phyloP scores from a whole-genome alignment of 768 basidiomycete species.

The Daedalea quercina region DNA sequence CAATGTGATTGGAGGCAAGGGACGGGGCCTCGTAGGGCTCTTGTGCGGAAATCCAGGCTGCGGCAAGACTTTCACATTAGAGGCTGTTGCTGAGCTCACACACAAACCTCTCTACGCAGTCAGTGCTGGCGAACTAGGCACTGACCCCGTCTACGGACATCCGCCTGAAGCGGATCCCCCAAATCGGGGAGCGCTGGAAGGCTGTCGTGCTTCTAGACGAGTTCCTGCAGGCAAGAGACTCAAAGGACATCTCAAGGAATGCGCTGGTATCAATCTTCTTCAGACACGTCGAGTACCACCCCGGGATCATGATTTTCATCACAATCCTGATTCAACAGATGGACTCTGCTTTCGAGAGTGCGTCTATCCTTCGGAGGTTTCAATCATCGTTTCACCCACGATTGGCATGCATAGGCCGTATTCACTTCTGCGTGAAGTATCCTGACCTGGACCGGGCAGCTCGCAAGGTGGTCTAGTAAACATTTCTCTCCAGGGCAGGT shows the following conservation, averaged over 20 bases:
- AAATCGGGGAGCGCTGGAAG: slow-evolving; percentile 27
- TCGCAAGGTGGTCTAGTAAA: slow-evolving; percentile 24
- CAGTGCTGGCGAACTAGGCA: slow-evolving; percentile 29
- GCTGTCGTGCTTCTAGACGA: slow-evolving; percentile 32
- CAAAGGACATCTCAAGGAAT: slow-evolving; percentile 22
- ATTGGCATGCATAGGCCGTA: slow-evolving; percentile 19
- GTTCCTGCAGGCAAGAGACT: slow-evolving; percentile 23
- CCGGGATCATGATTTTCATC: slow-evolving; percentile 31
- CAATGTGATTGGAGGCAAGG: slow-evolving; percentile 32
- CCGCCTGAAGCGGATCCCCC: slow-evolving; percentile 16
- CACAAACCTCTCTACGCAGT: slow-evolving; percentile 24
- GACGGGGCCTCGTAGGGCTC: slow-evolving; percentile 28
- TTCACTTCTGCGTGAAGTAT: slow-evolving; percentile 29
- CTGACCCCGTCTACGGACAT: slow-evolving; percentile 19
- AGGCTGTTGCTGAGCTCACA: slow-evolving; percentile 24
- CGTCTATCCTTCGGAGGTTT: neutral
- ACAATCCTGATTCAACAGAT: slow-evolving; percentile 25
- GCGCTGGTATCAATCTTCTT: slow-evolving; percentile 31
- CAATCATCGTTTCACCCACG: neutral
- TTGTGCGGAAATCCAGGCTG: slow-evolving; percentile 29
- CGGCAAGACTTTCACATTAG: slow-evolving; percentile 32
- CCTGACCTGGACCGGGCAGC: slow-evolving; percentile 22
- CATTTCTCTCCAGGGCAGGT: slow-evolving; percentile 17
- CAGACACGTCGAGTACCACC: slow-evolving; percentile 31
- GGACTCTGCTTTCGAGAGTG: slow-evolving; percentile 29